phyloP scores from a whole-genome alignment of 495 filamentous ascomycete species.

The Tetracladium marchalianum region DNA sequence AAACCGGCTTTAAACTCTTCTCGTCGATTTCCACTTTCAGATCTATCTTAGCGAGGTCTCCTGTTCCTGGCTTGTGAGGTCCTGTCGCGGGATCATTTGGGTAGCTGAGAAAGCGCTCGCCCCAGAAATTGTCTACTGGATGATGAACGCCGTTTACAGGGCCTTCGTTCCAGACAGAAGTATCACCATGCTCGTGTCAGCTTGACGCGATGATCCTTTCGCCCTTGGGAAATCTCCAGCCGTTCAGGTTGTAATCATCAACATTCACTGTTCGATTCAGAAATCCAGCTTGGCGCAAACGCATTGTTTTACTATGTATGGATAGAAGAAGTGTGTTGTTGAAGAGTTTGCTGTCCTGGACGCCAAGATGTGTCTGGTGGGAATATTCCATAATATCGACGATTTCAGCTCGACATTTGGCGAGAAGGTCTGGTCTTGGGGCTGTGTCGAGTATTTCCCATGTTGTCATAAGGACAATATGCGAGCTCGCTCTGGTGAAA shows the following conservation, averaged over 20 bases:
- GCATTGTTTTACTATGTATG: constrained; percentile 18
- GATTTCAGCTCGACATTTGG: constrained; percentile 3
- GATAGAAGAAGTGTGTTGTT: constrained; percentile 16
- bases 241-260: constrained; percentile 14
- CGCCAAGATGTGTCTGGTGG: not conserved
- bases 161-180: constrained; percentile 21
- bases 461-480: constrained; percentile 14
- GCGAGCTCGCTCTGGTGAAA: constrained; percentile 14
- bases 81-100: constrained; percentile 24
- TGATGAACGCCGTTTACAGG: constrained; percentile 12
- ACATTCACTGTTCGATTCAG: constrained; percentile 12
- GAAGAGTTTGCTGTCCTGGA: constrained; percentile 12
- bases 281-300: constrained; percentile 10
- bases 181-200: constrained; percentile 17
- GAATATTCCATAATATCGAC: constrained; percentile 11
- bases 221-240: constrained; percentile 14
- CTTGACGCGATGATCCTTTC: constrained; percentile 14
- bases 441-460: constrained; percentile 17
- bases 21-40: not conserved
- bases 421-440: not conserved
- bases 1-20: constrained; percentile 6
- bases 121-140: constrained; percentile 28
- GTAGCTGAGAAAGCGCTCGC: constrained; percentile 30
- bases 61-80: constrained; percentile 16
- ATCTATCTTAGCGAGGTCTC: not conserved